Conservation (phyloP, 805 yeast genomes). For the Torulaspora delbrueckii region DNA sequence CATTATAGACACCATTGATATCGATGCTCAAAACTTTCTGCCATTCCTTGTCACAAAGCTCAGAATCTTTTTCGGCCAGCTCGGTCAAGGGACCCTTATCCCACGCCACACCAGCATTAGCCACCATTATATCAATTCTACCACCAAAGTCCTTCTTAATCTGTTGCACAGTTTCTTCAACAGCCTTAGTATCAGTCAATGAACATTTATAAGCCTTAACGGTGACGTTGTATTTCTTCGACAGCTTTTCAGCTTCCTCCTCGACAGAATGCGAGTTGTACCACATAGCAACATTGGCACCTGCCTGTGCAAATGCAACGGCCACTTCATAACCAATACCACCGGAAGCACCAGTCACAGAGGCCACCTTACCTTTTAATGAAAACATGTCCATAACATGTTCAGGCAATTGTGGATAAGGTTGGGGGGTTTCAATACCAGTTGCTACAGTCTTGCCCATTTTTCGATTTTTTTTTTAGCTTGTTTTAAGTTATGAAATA, state of each 20-base stretch:
- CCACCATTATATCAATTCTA: conserved; percentile 74
- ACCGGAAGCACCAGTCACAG: conserved; percentile 78
- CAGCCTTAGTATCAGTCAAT: conserved; percentile 26
- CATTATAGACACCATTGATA: conserved; percentile 73
- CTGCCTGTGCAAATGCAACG: conserved; percentile 79
- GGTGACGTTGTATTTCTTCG: conserved; percentile 54
- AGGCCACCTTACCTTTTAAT: conserved; percentile 75
- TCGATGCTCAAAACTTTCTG: conserved; percentile 67
- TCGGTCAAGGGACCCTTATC: conserved; percentile 54
- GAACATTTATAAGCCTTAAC: conserved; percentile 48
- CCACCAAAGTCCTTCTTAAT: conserved; percentile 63
- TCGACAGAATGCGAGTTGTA: conserved; percentile 50
- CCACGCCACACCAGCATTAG: conserved; percentile 87
- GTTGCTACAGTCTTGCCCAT: conserved; percentile 23
- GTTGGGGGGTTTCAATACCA: conserved; percentile 39
- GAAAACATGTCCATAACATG: conserved; percentile 66
- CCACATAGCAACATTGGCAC: conserved; percentile 76
- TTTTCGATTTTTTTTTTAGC: background rate
- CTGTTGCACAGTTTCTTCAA: conserved; percentile 26
- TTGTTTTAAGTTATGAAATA: background rate
- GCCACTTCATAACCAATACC: conserved; percentile 84
- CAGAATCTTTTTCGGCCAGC: conserved; percentile 38
- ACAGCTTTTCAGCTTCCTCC: conserved; percentile 30
- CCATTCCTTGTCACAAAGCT: conserved; percentile 57
- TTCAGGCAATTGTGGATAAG: conserved; percentile 47